Evolutionary conservation across 768 basidiomycete genomes (phyloP), one percentile per base, ranked within the genome.

Genomic region (Tylopilus plumbeoviolaceoides): DNA sequence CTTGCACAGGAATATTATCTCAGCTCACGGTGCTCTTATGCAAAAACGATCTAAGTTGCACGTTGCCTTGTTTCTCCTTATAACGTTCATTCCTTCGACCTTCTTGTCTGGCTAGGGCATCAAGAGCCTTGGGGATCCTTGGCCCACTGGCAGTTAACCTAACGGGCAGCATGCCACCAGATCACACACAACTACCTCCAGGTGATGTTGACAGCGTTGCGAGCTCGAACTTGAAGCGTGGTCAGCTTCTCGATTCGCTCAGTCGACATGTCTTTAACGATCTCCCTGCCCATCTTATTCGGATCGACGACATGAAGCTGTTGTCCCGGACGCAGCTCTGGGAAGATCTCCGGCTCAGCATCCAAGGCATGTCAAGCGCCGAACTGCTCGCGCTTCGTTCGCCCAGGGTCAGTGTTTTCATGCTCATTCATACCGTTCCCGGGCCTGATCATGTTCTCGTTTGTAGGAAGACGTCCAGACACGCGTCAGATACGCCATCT

Each of bases 261-360:
- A 27, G 35, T 41, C 57, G 47, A 28, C 51, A 58, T 11, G 20
- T 58, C 40, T 58, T 54, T 57, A 59, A 54, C 4, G 44, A 59
- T 12, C 57, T 59, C 21, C 57, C 57, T 18, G n/a, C 46, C 30
- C 57, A 59, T 33, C 57, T 58, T 28, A 59, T 58, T 21, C 41
- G 51, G 5, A 21, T 45, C 36, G 18, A 23, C 6, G 57, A 59
- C 47, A 39, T 59, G 47, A 59, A 46, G 20, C 27, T 58, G 18
- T 11, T 54, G 10, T 58, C 57, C 31, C 44, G 57, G 31, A n/a
- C 2, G 4, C 51, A 58, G 15, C 51, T 59, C 30, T 59, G 57
- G 57, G 57, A 58, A 28, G 51, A 46, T 7, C 35, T 47, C 36
- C 47, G 36, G 25, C 11, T 31, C 15, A 9, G 3, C 15, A 42